Base-by-base conservation (phyloP, 495 filamentous ascomycete species). In the Aspergillus saccharolyticus region DNA sequence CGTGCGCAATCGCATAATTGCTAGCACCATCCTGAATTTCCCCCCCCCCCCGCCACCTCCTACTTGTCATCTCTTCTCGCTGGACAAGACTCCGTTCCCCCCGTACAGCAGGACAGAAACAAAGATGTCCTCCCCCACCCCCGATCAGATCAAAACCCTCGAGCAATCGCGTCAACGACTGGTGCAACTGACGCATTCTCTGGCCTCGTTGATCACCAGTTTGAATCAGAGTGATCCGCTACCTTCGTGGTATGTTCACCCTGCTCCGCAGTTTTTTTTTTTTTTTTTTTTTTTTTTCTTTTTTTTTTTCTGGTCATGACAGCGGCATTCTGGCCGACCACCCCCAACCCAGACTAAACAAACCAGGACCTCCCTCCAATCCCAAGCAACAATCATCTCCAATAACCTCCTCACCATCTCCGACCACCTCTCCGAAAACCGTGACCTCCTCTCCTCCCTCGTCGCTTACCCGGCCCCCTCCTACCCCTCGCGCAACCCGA, bases 121-220 rank as follows among this genome's bases (percentile, higher is more conserved):
- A 61, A 25, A 49, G 4, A 77, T 75, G 73, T 48, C 76, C 3
- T 47, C 71, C 54, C 70, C 68, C 56, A 71, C 61, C 14, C 62
- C 65, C 48, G 84, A 87, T 17, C 87, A 93, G 59, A 77, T 89
- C 51, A 86, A 86, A 74, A 78, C 81, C 56, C 80, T 95, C 48
- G 89, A 95, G 62, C 78, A 87, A 66, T 82, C 87, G 43, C 85
- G 89, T 44, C 86, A 87, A 62, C 82, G 88, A 15, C 82, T 91
- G 43, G 74, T 74, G 33, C 86, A 89, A 63, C 80, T 95, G 42
- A 82, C 81, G 16, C 82, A 76, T 66, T 87, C 82, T 63, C 78
- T 95, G 14, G 73, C 60, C 49, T 85, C 83, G n/a, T 74, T 91
- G 22, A 80, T 81, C 57, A 58, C 62, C 56, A 77, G 80, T 57